Evolutionary conservation across 1,139 yeast genomes (phyloP), one percentile per base, ranked within the genome.

Genomic region (Yamadazyma epiphylla): DNA sequence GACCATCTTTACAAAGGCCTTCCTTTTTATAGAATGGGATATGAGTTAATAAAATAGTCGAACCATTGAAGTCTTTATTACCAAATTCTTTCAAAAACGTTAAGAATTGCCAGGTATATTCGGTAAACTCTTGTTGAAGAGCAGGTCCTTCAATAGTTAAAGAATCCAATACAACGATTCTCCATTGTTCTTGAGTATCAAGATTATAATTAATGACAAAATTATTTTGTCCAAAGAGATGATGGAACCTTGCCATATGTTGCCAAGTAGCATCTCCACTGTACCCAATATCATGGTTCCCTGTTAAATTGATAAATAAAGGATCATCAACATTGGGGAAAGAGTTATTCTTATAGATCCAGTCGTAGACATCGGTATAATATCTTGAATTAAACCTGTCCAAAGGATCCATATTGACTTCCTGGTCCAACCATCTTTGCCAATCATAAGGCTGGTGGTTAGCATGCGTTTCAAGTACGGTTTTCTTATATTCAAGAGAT

Each of bases 271-370:
- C 87, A 58, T 94, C 98, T 0, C 97, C 97, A 32, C 87, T 78
- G 52, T 91, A 91, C 0, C 98, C 98, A 35, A 91, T 79, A 53
- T 91, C 98, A 53, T 91, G 98, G 52, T 91, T 94, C 2, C 98
- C 98, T 0, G 95, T 81, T 25, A 91, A 64, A 50, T 91, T 89
- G 36, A 87, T 71, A 48, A 88, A 75, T 27, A 81, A 58, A 1
- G 87, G 84, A 35, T 56, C 54, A 11, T 62, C 51, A 34, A 43
- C 56, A 39, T 62, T 63, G 21, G 70, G 70, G 19, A 29, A 39
- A n/a, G 45, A 46, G 5, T 35, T 41, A 13, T 59, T 52, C n/a
- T 45, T 60, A 27, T 65, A 49, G 23, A 66, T 61, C 94, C 94
- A 83, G 45, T 80, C 83, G 42, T 77, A 75, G 3, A 79, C 74